Conservation (phyloP, 305 asterid species). For the Solanum aculeatissimum region DNA sequence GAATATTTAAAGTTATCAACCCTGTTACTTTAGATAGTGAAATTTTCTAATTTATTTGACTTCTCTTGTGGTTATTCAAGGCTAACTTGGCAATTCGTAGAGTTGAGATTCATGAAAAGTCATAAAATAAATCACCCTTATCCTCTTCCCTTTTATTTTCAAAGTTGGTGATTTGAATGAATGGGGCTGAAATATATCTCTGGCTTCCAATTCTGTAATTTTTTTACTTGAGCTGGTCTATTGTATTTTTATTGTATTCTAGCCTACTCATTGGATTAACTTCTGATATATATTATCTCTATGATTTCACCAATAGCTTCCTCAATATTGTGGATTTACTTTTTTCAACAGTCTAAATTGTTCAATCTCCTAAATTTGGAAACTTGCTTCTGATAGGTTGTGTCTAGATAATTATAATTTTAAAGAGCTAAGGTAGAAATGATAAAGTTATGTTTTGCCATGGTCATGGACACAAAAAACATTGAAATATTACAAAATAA, state of each 20-base stretch:
- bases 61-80: neutral
- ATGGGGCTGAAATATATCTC: neutral
- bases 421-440: slow-evolving; percentile 9
- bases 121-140: neutral
- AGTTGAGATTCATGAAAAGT: neutral
- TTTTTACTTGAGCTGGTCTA: too few species aligned
- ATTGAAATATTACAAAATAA: slow-evolving; percentile 59
- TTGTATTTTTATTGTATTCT: neutral
- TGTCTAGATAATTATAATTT: slow-evolving; percentile 14
- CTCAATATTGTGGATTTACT: neutral
- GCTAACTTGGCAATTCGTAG: neutral
- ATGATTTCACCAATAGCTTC: neutral
- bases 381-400: neutral
- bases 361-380: neutral
- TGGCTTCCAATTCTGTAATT: neutral
- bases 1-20: neutral
- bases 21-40: neutral
- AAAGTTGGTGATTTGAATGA: neutral
- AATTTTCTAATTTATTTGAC: neutral
- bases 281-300: neutral
- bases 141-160: neutral
- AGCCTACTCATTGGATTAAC: neutral
- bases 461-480: neutral
- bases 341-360: neutral
- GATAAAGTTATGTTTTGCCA: slow-evolving; percentile 4